Evolutionary conservation across 345 rosid species (phyloP), one percentile per base, ranked within the genome.

Genomic region (Rhizophora apiculata): DNA sequence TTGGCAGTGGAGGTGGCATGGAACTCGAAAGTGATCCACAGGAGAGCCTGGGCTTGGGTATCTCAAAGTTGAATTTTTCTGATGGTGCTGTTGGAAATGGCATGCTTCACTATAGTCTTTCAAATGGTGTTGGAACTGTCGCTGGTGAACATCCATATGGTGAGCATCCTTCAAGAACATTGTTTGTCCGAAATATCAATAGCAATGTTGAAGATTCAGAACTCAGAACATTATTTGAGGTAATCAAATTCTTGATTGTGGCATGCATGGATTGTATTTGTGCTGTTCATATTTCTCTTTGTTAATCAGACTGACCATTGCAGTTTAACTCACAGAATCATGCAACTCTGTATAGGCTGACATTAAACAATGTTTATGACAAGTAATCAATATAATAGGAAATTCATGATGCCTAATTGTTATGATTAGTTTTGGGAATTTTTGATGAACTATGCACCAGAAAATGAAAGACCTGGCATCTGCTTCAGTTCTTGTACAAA

Each of bases 61-160:
- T 87, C 65, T 65, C 84, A 51, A 87, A 83, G 69, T 30, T 78
- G 21, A 79, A 79, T 62, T 61, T 85, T 34, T 51, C 89, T 63
- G 96, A 89, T 64, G 75, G 84, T 49, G 60, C 70, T 20, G 19
- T 62, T 71, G 96, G 81, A 63, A 85, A 82, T 31, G 83, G 84
- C 13, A 32, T 79, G 58, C 73, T 82, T 22, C 91, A 72, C 5
- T 86, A 74, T 59, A 56, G 72, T 64, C 75, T 87, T 74, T 56
- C 85, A 59, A 89, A 84, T 74, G 86, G 86, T 67, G 82, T 48
- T 62, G 92, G 90, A 73, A 71, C 88, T 30, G 68, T 89, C n/a
- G 85, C 86, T 71, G 90, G 92, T 20, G 96, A 89, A 53, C 92
- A 89, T 78, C 96, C 96, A 2, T 84, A 80, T 65, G 96, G 92